phyloP scores from a whole-genome alignment of 805 yeast species.

The Starmera caribaea region DNA sequence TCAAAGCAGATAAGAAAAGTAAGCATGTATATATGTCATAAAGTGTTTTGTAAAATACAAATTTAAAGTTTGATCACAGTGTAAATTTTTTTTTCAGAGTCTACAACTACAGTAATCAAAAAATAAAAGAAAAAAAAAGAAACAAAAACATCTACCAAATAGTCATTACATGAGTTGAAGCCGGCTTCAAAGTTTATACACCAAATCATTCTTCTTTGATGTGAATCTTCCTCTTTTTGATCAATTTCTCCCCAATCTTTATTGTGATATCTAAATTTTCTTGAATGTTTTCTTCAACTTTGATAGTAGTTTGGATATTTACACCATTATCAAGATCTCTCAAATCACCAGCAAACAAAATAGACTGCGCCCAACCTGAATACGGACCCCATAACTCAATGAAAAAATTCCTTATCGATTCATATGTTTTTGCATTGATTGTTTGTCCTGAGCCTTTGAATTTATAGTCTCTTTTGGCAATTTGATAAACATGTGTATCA shows the following conservation, averaged over 20 bases:
- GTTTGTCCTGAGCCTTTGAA: constrained; percentile 27
- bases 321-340: constrained; percentile 62
- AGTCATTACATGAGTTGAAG: too few relatives aligned
- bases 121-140: too few relatives aligned
- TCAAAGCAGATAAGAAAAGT: not conserved
- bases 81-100: too few relatives aligned
- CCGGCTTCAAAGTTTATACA: too few relatives aligned
- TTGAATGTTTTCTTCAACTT: constrained; percentile 5
- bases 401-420: constrained; percentile 48
- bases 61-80: too few relatives aligned
- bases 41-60: too few relatives aligned
- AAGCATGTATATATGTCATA: not conserved
- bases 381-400: constrained; percentile 71
- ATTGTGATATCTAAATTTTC: not conserved
- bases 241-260: too few relatives aligned
- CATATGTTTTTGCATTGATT: constrained; percentile 21
- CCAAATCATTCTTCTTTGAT: constrained; percentile 1
- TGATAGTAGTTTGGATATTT: constrained; percentile 23
- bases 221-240: too few relatives aligned
- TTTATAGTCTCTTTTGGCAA: constrained; percentile 75
- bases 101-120: too few relatives aligned
- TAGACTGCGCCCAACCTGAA: constrained; percentile 99
- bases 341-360: constrained; percentile 79
- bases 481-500: constrained; percentile 90
- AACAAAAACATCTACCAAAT: too few relatives aligned